Percentiles rank a stretch among this genome's conserved stretches.
phyloP scores from a whole-genome alignment of 2,329 filamentous ascomycete genomes.

The Paecilomyces fulvus region DNA sequence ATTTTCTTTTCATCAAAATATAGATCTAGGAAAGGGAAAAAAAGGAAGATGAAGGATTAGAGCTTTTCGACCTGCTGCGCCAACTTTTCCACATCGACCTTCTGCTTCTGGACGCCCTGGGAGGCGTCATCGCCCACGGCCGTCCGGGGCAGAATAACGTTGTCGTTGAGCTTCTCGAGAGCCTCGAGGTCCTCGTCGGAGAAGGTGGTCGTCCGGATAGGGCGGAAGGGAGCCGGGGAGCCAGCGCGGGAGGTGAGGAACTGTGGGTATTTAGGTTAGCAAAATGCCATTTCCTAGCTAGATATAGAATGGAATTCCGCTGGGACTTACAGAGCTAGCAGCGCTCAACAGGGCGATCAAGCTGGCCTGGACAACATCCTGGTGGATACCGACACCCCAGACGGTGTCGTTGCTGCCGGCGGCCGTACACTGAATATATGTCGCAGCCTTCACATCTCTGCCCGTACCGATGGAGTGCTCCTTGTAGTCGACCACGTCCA shows the following conservation, averaged over 20 bases:
- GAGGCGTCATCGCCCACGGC: slow-evolving; percentile 7
- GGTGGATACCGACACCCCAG: slow-evolving; percentile 87
- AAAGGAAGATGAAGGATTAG: too few relatives aligned
- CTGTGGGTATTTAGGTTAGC: slow-evolving; percentile 19
- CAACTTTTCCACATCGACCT: slow-evolving; percentile 30
- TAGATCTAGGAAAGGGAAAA: background rate
- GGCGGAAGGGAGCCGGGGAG: slow-evolving; percentile 58
- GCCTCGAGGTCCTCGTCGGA: slow-evolving; percentile 37
- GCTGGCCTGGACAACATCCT: slow-evolving; percentile 84
- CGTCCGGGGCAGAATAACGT: slow-evolving; percentile 8
- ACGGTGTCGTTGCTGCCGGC: slow-evolving; percentile 56
- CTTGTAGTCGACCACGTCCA: slow-evolving; percentile 92
- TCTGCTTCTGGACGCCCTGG: slow-evolving; percentile 18
- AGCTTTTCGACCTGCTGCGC: slow-evolving; percentile 27
- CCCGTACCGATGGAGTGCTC: slow-evolving; percentile 85
- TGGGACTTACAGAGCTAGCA: slow-evolving; percentile 68
- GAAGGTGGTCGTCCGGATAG: slow-evolving; percentile 46
- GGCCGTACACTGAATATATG: slow-evolving; percentile 83
- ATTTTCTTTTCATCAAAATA: background rate
- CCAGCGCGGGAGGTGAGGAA: slow-evolving; percentile 63
- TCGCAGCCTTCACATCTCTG: slow-evolving; percentile 80
- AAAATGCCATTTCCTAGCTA: background rate
- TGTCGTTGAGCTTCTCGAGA: slow-evolving; percentile 30
- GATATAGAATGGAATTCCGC: background rate
- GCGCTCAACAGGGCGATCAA: slow-evolving; percentile 78